Base-by-base conservation (phyloP, 306 rosid species). In the Quercus agrifolia region DNA sequence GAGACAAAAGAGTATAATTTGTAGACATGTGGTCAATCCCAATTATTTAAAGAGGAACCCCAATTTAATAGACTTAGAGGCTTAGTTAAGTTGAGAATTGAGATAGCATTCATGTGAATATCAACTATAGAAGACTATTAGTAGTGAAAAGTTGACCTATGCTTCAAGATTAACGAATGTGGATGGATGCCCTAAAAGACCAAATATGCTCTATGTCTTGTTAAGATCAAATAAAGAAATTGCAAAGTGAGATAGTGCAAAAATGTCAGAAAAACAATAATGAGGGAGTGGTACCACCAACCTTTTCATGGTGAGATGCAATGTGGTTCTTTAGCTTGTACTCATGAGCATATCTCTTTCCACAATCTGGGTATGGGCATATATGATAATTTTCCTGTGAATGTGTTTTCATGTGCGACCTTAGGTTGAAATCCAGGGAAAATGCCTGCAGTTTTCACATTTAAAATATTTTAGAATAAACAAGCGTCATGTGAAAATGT, bases 361-460 rank as follows among this genome's bases (percentile, higher is more conserved):
- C 97, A 84, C 99, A 95, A 66, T 92, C 98, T 1, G 86, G 88
- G 83, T 90, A 95, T 11, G 97, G 97, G 85, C 98, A 96, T 23
- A 93, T 86, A 80, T 93, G 98, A 84, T 96, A 96, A 82, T 96
- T 96, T 82, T 96, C 98, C 89, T 91, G 94, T 9, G 99, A 93
- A 87, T 96, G 99, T 31, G 99, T 91, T 87, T 96, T 91, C 99
- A 96, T 91, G 89, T 96, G 99, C 44, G 98, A 90, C 85, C 96
- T 88, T 52, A 96, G 82, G 91, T 91, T 93, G 88, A 91, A 91
- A 86, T 96, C 99, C 83, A 93, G 81, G 54, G 97, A 93, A 87
- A 96, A 96, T 57, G 99, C 99, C 99, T 96, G 85, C 80, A 84
- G 74, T 75, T 77, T 69, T 72, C 76, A 75, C 18, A 55, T 49